A percentile compares a stretch with the other conserved stretches of the same genome.
Conservation (phyloP, 2,329 filamentous ascomycete genomes). For the Monosporascus ibericus region DNA sequence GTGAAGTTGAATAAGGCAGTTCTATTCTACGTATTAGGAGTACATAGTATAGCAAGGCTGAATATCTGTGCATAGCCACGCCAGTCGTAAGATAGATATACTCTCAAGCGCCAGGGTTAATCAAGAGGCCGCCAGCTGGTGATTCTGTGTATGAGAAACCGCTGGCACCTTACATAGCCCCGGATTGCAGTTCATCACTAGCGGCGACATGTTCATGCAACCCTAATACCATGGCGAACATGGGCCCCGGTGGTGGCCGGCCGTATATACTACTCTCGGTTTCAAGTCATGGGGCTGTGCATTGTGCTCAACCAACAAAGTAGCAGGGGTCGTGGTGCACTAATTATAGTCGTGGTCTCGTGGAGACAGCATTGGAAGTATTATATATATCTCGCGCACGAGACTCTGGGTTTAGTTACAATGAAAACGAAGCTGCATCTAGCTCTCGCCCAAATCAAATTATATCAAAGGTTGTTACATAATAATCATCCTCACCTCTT, state of each 20-base stretch:
- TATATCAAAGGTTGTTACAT: too few relatives aligned
- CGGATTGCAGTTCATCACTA: background rate
- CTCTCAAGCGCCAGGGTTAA: background rate
- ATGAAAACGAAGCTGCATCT: background rate
- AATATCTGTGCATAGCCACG: too few relatives aligned
- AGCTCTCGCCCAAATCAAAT: too few relatives aligned
- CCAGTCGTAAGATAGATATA: too few relatives aligned
- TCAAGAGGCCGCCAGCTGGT: background rate
- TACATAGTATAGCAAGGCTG: too few relatives aligned
- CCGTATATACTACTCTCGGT: background rate
- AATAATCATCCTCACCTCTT: background rate
- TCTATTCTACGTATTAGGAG: too few relatives aligned
- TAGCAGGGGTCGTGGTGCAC: background rate
- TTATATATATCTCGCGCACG: background rate
- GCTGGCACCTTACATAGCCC: background rate
- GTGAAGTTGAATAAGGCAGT: too few relatives aligned
- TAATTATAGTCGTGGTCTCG: background rate
- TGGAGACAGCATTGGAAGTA: background rate
- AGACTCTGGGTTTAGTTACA: background rate
- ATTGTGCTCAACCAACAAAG: too few relatives aligned
- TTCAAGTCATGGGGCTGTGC: background rate
- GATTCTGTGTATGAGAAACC: background rate
- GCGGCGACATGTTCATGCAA: background rate
- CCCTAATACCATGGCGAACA: background rate
- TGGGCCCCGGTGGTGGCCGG: background rate